Percentiles rank a stretch among this genome's conserved stretches.
phyloP scores from a whole-genome alignment of 2,329 filamentous ascomycete species.

The Penicillium sp. region DNA sequence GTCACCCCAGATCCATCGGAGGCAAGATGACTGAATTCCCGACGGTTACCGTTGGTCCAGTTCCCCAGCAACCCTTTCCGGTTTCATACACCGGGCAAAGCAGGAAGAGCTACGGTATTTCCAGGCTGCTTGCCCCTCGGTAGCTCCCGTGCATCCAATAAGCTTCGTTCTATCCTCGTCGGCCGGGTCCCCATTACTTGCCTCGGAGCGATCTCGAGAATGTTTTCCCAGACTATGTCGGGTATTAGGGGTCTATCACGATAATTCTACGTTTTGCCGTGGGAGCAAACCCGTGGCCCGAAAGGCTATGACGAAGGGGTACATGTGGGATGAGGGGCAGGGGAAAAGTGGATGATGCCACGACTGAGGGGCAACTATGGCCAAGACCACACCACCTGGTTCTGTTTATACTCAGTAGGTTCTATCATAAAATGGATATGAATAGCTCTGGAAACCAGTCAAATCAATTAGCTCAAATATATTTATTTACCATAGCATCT shows the following conservation, averaged over 20 bases:
- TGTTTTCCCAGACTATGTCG: conserved; percentile 25
- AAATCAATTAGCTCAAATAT: not conserved
- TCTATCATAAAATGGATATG: not conserved
- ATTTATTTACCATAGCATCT: not conserved
- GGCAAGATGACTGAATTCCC: conserved; percentile 20
- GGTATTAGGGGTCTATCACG: conserved; percentile 10
- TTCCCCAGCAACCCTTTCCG: conserved; percentile 36
- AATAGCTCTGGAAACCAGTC: not conserved
- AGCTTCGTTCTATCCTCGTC: conserved; percentile 12
- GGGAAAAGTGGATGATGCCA: conserved; percentile 18
- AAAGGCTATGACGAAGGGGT: conserved; percentile 5
- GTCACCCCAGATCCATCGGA: conserved; percentile 13
- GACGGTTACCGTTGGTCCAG: conserved; percentile 32
- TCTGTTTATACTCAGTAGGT: conserved; percentile 5
- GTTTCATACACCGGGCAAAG: conserved; percentile 47
- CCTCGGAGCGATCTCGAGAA: conserved; percentile 29
- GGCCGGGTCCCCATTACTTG: conserved; percentile 22
- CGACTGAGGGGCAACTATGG: conserved; percentile 15
- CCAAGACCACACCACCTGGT: not conserved
- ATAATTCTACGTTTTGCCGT: conserved; percentile 11
- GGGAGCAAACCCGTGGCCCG: not conserved
- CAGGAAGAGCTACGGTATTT: conserved; percentile 42
- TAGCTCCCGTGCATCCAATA: conserved; percentile 34
- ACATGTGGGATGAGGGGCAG: not conserved
- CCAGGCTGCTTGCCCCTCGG: conserved; percentile 22